phyloP scores from a whole-genome alignment of 1,284 basidiomycete genomes.

The Hymenochaete sp. region DNA sequence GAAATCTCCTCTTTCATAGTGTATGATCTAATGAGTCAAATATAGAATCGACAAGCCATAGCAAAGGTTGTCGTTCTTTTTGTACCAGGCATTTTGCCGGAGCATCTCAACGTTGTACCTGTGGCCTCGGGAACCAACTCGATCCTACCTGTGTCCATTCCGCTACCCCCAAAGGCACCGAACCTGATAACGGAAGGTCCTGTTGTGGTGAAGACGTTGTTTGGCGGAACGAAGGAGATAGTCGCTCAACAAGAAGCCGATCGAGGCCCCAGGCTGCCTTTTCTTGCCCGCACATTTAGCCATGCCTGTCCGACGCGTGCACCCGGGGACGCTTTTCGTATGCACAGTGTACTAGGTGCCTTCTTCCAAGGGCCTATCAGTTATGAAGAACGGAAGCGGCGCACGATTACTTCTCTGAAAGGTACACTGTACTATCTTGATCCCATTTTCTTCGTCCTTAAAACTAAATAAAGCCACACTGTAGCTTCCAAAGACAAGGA shows the following conservation, averaged over 20 bases:
- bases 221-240: slow-evolving; percentile 13
- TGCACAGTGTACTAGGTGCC: slow-evolving; percentile 77
- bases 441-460: not conserved
- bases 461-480: not conserved
- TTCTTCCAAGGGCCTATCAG: slow-evolving; percentile 79
- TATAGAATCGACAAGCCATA: slow-evolving; percentile 62
- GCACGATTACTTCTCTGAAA: slow-evolving; percentile 49
- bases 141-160: slow-evolving; percentile 58
- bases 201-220: slow-evolving; percentile 14
- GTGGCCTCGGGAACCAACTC: slow-evolving; percentile 57
- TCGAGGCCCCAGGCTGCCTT: slow-evolving; percentile 42
- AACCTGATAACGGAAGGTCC: not conserved
- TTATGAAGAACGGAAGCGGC: slow-evolving; percentile 66
- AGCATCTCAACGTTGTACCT: slow-evolving; percentile 55
- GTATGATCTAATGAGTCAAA: slow-evolving; percentile 9
- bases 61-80: slow-evolving; percentile 72
- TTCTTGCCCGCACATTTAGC: slow-evolving; percentile 76
- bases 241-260: not conserved
- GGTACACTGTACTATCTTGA: slow-evolving; percentile 22
- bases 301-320: slow-evolving; percentile 87
- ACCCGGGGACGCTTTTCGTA: slow-evolving; percentile 73
- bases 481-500: not conserved
- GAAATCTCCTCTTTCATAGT: slow-evolving; percentile 18
- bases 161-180: slow-evolving; percentile 30
- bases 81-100: slow-evolving; percentile 72